phyloP scores from a whole-genome alignment of 106 monocot genomes.

The Dendrobium officinale region DNA sequence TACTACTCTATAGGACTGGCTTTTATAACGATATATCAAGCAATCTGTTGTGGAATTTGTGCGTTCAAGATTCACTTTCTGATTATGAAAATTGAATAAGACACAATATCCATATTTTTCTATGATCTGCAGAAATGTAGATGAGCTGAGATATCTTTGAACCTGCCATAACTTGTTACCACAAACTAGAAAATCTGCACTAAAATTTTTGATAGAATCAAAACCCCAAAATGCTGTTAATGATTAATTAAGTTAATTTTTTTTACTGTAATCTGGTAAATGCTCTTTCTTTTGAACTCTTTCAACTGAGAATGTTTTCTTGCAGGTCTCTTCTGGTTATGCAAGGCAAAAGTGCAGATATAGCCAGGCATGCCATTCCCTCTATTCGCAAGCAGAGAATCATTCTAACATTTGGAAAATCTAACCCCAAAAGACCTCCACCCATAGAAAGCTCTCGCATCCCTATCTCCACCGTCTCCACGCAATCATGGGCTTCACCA shows the following conservation, averaged over 20 bases:
- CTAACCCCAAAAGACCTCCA: slow-evolving; percentile 22
- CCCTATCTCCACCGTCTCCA: not conserved
- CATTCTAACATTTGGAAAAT: slow-evolving; percentile 66
- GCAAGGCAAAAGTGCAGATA: slow-evolving; percentile 60
- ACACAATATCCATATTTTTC: no score
- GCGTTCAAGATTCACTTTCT: not conserved
- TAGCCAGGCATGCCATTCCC: slow-evolving; percentile 65
- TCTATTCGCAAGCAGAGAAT: slow-evolving; percentile 49
- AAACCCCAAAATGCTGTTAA: not conserved
- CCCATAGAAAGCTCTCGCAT: slow-evolving; percentile 6
- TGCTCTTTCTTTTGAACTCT: no score
- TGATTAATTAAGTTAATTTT: not conserved
- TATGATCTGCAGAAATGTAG: no score
- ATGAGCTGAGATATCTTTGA: no score
- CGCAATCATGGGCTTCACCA: slow-evolving; percentile 5
- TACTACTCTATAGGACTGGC: not conserved
- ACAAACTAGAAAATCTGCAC: not conserved
- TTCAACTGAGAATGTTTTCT: no score
- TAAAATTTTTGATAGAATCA: not conserved
- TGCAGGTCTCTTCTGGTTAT: slow-evolving; percentile 66
- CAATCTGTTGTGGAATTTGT: not conserved
- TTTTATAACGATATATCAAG: not conserved
- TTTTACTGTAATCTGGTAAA: no score
- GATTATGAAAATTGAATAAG: not conserved
- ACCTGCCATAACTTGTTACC: not conserved